These are phyloP conservation scores for Dothistroma pini DNA, from an alignment of 2,329 filamentous ascomycete species.

Conservation along the genomic window DNA sequence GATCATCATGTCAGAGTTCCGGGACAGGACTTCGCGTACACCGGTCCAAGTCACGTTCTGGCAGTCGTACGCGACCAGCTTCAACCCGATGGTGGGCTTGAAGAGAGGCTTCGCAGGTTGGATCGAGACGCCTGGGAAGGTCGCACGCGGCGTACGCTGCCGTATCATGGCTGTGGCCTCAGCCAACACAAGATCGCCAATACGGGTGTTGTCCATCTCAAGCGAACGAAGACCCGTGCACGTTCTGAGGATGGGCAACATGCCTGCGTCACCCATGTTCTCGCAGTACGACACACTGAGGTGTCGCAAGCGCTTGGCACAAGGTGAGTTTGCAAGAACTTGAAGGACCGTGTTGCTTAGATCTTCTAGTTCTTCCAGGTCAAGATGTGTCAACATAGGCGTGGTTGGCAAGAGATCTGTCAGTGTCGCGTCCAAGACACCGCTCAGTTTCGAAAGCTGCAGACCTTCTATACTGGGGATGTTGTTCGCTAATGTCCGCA, in stretches of 20 bases:
- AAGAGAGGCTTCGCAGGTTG: slow-evolving; percentile 22
- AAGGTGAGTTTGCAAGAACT: slow-evolving; percentile 72
- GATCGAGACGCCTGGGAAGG: slow-evolving; percentile 40
- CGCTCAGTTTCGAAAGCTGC: slow-evolving; percentile 73
- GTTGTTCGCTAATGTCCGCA: slow-evolving; percentile 68
- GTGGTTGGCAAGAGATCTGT: slow-evolving; percentile 69
- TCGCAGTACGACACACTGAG: slow-evolving; percentile 90
- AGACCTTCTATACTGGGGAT: slow-evolving; percentile 78
- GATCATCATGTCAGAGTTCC: slow-evolving; percentile 71
- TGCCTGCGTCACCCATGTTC: slow-evolving; percentile 73
- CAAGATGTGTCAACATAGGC: slow-evolving; percentile 76
- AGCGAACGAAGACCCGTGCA: slow-evolving; percentile 67
- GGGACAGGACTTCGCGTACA: slow-evolving; percentile 77
- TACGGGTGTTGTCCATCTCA: slow-evolving; percentile 89
- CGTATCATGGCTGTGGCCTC: slow-evolving; percentile 81
- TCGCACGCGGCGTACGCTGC: slow-evolving; percentile 43
- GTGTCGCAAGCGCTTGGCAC: slow-evolving; percentile 67
- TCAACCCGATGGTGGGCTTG: slow-evolving; percentile 56
- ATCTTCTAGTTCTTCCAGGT: slow-evolving; percentile 78
- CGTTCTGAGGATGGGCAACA: slow-evolving; percentile 75
- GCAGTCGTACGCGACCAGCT: slow-evolving; percentile 85
- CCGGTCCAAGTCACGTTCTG: slow-evolving; percentile 90
- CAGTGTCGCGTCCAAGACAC: slow-evolving; percentile 69
- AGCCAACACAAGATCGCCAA: slow-evolving; percentile 79
- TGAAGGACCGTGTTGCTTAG: slow-evolving; percentile 73